Conservation (phyloP, 1,139 yeast species). For the Debaryomycetaceae sp. region DNA sequence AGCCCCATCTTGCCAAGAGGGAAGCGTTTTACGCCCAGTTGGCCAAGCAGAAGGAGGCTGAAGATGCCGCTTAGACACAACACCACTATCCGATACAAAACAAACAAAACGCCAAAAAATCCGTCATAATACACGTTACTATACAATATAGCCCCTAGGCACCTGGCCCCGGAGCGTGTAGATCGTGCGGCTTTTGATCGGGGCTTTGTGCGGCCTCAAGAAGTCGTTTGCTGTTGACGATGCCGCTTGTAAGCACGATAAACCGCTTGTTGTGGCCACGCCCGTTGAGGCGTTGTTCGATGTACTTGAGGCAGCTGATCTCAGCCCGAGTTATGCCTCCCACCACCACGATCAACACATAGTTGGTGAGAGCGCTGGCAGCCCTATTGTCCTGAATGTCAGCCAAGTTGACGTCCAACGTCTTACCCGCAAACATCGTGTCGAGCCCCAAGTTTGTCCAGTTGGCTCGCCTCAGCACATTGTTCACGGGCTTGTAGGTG, state of each 20-base stretch:
- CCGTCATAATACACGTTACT: slow-evolving; percentile 3
- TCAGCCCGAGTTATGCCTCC: slow-evolving; percentile 87
- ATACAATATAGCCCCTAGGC: neutral
- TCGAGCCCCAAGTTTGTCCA: slow-evolving; percentile 41
- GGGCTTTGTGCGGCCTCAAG: slow-evolving; percentile 13
- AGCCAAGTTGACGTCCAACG: slow-evolving; percentile 31
- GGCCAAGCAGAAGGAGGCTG: slow-evolving; percentile 70
- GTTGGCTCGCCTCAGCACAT: slow-evolving; percentile 35
- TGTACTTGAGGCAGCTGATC: slow-evolving; percentile 56
- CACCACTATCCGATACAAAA: neutral
- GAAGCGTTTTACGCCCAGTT: slow-evolving; percentile 80
- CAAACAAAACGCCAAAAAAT: neutral
- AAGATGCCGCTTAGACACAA: slow-evolving; percentile 34
- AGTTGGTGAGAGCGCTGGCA: slow-evolving; percentile 18
- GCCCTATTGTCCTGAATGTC: slow-evolving; percentile 23
- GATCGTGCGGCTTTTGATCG: neutral
- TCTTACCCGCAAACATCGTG: slow-evolving; percentile 35
- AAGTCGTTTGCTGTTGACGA: slow-evolving; percentile 45
- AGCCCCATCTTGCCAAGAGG: slow-evolving; percentile 65
- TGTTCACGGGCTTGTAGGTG: slow-evolving; percentile 38
- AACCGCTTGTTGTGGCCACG: slow-evolving; percentile 30
- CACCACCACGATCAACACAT: slow-evolving; percentile 48
- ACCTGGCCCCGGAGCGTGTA: neutral
- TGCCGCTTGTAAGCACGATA: slow-evolving; percentile 52
- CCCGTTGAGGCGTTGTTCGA: slow-evolving; percentile 39